These are phyloP conservation scores for Achlya hypogyna DNA, from an alignment of 352 stramenopile genomes.

Conservation along the genomic window DNA sequence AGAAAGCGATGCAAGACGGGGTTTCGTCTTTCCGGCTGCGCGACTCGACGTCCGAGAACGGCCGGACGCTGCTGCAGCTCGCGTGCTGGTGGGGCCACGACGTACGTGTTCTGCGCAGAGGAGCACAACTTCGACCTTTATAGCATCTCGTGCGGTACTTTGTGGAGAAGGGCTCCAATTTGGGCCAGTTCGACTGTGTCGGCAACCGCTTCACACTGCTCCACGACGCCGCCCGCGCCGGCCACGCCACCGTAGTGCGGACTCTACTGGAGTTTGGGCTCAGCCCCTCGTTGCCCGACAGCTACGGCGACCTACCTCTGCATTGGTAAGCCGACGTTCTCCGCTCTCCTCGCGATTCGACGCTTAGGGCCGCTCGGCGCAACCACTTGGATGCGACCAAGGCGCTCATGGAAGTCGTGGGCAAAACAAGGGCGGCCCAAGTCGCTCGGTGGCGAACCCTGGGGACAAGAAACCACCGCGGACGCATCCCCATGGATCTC, in stretches of 20 bases:
- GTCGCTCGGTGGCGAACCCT: constrained; percentile 1
- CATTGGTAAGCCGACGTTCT: constrained; percentile 39
- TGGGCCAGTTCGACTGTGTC: constrained; percentile 38
- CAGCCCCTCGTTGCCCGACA: constrained; percentile 34
- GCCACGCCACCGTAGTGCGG: constrained; percentile 40
- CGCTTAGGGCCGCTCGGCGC: constrained; percentile 40
- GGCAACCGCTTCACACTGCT: constrained; percentile 56
- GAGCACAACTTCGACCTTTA: background rate
- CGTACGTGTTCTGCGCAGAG: constrained; percentile 22
- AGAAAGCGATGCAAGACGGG: constrained; percentile 46
- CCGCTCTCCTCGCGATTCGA: background rate
- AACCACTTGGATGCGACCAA: constrained; percentile 53
- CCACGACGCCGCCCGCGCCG: constrained; percentile 49
- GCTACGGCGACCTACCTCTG: constrained; percentile 44
- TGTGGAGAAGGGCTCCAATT: constrained; percentile 45
- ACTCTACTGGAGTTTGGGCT: constrained; percentile 39
- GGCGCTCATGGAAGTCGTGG: constrained; percentile 30
- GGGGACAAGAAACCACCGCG: background rate
- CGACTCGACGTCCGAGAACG: constrained; percentile 36
- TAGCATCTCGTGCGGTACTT: constrained; percentile 48
- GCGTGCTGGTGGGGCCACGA: constrained; percentile 61
- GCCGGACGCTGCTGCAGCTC: constrained; percentile 54
- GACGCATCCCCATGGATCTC: background rate
- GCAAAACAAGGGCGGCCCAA: background rate
- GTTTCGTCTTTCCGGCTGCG: constrained; percentile 43